phyloP scores from a whole-genome alignment of 1,139 yeast genomes.

The Kodamaea ohmeri region DNA sequence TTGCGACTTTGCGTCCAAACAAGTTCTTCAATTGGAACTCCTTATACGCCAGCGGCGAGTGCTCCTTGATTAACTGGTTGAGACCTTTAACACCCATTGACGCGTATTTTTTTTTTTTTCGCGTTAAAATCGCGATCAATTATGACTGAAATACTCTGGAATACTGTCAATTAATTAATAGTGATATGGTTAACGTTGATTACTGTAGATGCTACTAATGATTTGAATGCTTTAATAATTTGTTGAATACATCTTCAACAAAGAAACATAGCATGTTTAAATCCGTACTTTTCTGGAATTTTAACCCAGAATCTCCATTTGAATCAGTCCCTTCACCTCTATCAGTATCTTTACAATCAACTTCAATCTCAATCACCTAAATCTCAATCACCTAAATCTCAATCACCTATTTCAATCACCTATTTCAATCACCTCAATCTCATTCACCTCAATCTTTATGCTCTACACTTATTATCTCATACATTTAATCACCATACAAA shows the following conservation, averaged over 20 bases:
- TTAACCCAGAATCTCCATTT: too few relatives aligned
- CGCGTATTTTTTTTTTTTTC: conserved; percentile 3
- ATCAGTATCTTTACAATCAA: too few relatives aligned
- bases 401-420: too few relatives aligned
- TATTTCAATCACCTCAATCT: not conserved
- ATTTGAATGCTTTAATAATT: too few relatives aligned
- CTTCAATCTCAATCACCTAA: too few relatives aligned
- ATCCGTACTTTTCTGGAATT: too few relatives aligned
- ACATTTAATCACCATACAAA: not conserved
- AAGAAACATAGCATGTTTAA: too few relatives aligned
- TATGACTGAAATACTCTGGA: not conserved
- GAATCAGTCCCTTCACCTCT: too few relatives aligned
- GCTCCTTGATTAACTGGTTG: conserved; percentile 77
- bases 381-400: too few relatives aligned
- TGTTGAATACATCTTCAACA: too few relatives aligned
- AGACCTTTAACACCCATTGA: conserved; percentile 81
- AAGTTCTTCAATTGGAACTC: conserved; percentile 79
- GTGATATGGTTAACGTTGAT: too few relatives aligned
- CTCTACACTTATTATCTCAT: not conserved
- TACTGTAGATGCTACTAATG: too few relatives aligned
- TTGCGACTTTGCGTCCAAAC: conserved; percentile 93
- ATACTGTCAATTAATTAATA: not conserved
- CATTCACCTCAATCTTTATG: not conserved
- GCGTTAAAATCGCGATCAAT: not conserved
- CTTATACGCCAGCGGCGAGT: conserved; percentile 80